Evolutionary conservation across 148 eudicot genomes (phyloP).

Genomic region (Rhododendron williamsianum): DNA sequence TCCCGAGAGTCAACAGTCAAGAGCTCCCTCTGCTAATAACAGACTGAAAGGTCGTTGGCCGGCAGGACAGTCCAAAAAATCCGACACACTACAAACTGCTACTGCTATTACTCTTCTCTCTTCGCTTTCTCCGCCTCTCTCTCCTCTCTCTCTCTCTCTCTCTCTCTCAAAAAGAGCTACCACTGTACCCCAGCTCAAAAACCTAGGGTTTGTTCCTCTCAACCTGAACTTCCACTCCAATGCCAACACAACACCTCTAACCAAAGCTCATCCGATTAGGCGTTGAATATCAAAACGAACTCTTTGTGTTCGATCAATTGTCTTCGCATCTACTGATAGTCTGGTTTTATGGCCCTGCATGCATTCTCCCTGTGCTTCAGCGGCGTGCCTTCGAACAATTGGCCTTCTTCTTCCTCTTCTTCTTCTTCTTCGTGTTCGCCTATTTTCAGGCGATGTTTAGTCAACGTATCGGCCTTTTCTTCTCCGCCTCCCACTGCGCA

Average conservation of each 20-base stretch:
- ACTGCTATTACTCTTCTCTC: background rate
- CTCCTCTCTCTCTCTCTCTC: background rate
- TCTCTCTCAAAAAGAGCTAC: background rate
- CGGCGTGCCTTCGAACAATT: conserved; percentile 18
- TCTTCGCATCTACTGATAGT: background rate
- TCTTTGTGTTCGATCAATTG: conserved; percentile 5
- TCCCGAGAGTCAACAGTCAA: background rate
- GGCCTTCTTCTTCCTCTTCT: conserved; percentile 16
- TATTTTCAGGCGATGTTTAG: conserved; percentile 21
- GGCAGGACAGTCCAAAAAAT: background rate
- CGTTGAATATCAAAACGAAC: background rate
- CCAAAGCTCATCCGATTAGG: background rate
- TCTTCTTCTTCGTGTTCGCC: conserved; percentile 18
- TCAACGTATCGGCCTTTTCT: conserved; percentile 23
- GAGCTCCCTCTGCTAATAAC: background rate
- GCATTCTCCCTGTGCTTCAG: conserved; percentile 37
- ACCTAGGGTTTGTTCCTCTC: conserved; percentile 3
- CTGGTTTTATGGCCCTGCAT: conserved; percentile 40
- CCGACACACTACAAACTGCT: background rate
- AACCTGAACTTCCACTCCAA: background rate
- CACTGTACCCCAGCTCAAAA: background rate
- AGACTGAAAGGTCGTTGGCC: background rate
- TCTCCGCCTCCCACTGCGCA: conserved; percentile 17
- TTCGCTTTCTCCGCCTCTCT: conserved; percentile 14
- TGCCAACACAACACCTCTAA: background rate